Conservation (phyloP, 306 rosid genomes). For the Fragaria ananassa region DNA sequence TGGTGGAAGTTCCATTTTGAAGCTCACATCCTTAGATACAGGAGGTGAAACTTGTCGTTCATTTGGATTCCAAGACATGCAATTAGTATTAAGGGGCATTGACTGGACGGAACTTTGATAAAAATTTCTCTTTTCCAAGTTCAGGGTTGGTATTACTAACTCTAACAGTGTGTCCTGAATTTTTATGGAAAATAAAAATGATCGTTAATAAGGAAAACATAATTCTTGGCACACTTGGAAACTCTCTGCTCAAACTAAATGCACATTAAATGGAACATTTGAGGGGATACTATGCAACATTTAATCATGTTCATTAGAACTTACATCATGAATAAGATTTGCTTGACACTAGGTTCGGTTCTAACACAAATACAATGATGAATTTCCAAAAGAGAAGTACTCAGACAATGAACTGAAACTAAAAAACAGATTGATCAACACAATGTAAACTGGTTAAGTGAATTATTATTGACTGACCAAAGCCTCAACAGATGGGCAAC, state of each 20-base stretch:
- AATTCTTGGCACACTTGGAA: neutral
- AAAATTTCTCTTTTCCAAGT: constrained; percentile 14
- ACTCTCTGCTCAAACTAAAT: neutral
- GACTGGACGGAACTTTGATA: constrained; percentile 11
- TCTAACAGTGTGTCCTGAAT: constrained; percentile 11
- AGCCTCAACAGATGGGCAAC: neutral
- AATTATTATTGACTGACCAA: neutral
- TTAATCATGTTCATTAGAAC: neutral
- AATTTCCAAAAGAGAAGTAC: neutral
- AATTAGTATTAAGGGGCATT: constrained; percentile 17
- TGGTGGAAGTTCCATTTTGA: constrained; percentile 20
- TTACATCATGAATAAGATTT: neutral
- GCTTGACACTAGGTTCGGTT: neutral
- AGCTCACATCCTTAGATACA: constrained; percentile 17
- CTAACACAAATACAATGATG: neutral
- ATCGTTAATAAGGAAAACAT: neutral
- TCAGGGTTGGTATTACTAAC: constrained; percentile 20
- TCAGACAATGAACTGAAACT: neutral
- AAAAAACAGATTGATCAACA: neutral
- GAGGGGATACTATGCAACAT: neutral
- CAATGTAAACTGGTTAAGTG: neutral
- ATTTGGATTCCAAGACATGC: constrained; percentile 24
- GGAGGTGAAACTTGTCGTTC: constrained; percentile 20
- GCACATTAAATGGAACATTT: neutral
- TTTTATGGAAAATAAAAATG: neutral